Evolutionary conservation across 2,329 filamentous ascomycete genomes (phyloP), one percentile per base, ranked within the genome.

Genomic region (Fusarium sp.): DNA sequence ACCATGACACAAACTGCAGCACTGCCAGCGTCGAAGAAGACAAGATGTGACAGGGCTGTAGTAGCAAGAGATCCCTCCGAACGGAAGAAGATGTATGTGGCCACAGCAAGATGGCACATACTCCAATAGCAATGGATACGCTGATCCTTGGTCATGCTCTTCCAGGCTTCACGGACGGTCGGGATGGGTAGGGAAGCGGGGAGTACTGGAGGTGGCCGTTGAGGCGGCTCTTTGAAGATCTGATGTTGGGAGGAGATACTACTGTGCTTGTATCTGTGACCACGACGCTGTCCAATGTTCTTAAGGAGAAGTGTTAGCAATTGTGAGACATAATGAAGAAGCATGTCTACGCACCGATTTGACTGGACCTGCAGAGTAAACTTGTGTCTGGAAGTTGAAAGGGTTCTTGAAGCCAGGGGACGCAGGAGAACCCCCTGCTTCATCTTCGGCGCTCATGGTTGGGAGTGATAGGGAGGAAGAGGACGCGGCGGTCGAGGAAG

Each of bases 221-320:
- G 91, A 0, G 94, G 90, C 8, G 96, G 96, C 77, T 97, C 94
- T 72, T 96, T 92, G 79, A 98, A 97, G 79, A 98, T 96, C 79
- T 97, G 94, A 77, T 98, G 94, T 73, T 90, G 88, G 9, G 88
- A 82, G 20, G 93, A 97, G 58, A 99, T 91, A 77, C 93, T 97
- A 78, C 92, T 96, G 82, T 98, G 95, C 77, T 97, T 97, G 85
- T 99, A 99, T 78, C 96, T 94, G 82, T 99, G 96, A 66, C 96
- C 96, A 64, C 95, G 91, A 70, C 96, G 89, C 79, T 97, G 93
- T 67, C 94, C 94, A 67, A 97, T 88, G 72, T 93, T 95, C 90
- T 96, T 50, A 25, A 23, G 37, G 46, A 22, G 30, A 45, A n/a
- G 15, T 15, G 10, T 70, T 51, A 70, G 62, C 45, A 46, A 19